A percentile compares a stretch with the other conserved stretches of the same genome.
These are phyloP conservation scores for Hamamelis virginiana DNA, from an alignment of 164 flowering plant species.

Conservation along the genomic window DNA sequence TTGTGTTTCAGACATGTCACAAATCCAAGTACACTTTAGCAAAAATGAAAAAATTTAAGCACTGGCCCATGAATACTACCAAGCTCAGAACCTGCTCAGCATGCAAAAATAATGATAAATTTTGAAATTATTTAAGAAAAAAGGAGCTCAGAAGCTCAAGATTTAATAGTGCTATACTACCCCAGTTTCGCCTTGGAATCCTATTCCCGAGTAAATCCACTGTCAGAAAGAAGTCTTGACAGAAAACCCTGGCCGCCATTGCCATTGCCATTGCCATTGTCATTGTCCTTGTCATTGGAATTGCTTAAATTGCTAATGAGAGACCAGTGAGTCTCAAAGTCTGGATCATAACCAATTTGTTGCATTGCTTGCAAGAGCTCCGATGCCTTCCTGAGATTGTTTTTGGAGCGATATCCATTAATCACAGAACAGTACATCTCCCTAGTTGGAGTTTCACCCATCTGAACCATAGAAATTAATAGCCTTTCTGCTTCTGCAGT, in stretches of 20 bases:
- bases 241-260: slow-evolving; percentile 49
- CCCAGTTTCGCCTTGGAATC: slow-evolving; percentile 17
- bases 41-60: not conserved
- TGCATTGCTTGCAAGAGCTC: slow-evolving; percentile 71
- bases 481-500: slow-evolving; percentile 57
- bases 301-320: slow-evolving; percentile 64
- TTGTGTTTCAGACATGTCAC: not conserved
- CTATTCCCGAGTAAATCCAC: slow-evolving; percentile 51
- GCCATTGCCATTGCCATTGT: slow-evolving; percentile 22
- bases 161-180: not conserved
- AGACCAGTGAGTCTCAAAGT: slow-evolving; percentile 89
- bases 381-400: slow-evolving; percentile 57
- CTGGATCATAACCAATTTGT: slow-evolving; percentile 60
- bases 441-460: slow-evolving; percentile 57
- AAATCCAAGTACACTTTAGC: not conserved
- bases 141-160: not conserved
- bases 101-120: not conserved
- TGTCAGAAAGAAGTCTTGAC: slow-evolving; percentile 65
- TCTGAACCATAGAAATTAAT: slow-evolving; percentile 40
- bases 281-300: slow-evolving; percentile 30
- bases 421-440: slow-evolving; percentile 52
- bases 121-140: not conserved
- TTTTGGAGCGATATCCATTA: slow-evolving; percentile 44
- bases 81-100: not conserved
- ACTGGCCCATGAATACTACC: not conserved